Conservation (phyloP, 2,329 filamentous ascomycete genomes). For the Verticillium dahliae region DNA sequence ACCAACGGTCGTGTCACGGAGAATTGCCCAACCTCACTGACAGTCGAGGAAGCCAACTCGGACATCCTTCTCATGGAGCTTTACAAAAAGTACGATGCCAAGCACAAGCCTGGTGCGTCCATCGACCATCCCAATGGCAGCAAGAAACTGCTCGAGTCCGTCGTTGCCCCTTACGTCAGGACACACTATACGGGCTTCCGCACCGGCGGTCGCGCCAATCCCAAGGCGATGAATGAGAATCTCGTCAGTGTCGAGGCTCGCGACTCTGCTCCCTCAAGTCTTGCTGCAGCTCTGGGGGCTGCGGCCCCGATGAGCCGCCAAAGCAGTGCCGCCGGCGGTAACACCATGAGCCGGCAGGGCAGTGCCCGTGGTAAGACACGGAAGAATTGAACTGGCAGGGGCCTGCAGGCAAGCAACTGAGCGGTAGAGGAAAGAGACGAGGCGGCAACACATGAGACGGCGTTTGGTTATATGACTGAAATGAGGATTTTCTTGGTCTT, state of each 20-base stretch:
- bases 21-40: slow-evolving; percentile 46
- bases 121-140: slow-evolving; percentile 48
- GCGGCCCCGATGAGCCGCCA: slow-evolving; percentile 48
- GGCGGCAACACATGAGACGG: background rate
- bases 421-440: background rate
- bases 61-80: slow-evolving; percentile 54
- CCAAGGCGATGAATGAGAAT: slow-evolving; percentile 42
- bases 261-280: slow-evolving; percentile 32
- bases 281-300: slow-evolving; percentile 21
- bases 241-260: slow-evolving; percentile 41
- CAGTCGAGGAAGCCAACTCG: slow-evolving; percentile 43
- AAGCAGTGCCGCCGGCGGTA: slow-evolving; percentile 44
- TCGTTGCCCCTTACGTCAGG: slow-evolving; percentile 39
- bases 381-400: slow-evolving; percentile 17
- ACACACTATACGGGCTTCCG: slow-evolving; percentile 42
- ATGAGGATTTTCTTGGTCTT: background rate
- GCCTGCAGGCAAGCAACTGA: background rate
- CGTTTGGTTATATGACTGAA: background rate
- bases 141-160: slow-evolving; percentile 49
- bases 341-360: slow-evolving; percentile 50
- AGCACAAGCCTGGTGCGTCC: slow-evolving; percentile 47
- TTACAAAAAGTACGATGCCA: slow-evolving; percentile 48
- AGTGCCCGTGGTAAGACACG: slow-evolving; percentile 42
- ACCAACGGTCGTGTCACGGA: slow-evolving; percentile 47
- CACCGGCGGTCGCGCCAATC: slow-evolving; percentile 36